Evolutionary conservation across 495 filamentous ascomycete genomes (phyloP).

Genomic region (Penicillium psychrofluorescens): DNA sequence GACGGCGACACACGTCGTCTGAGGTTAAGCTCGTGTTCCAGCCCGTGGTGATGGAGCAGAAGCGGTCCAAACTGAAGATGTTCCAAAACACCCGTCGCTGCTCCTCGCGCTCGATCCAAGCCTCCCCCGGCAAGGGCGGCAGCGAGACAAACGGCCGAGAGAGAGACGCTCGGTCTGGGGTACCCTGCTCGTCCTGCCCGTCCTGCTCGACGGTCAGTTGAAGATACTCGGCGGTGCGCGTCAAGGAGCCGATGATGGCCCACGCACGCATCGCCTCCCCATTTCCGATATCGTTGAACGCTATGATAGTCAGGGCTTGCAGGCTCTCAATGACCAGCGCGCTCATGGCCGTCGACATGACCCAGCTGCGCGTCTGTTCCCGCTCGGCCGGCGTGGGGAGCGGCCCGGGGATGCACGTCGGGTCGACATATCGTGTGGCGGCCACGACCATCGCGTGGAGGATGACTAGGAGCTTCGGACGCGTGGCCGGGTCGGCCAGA

Average conservation of each 20-base stretch:
- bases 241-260: slow-evolving; percentile 28
- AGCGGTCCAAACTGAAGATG: slow-evolving; percentile 37
- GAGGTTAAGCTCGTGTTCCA: slow-evolving; percentile 29
- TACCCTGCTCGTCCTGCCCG: slow-evolving; percentile 6
- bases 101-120: slow-evolving; percentile 43
- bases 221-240: slow-evolving; percentile 27
- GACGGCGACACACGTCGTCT: slow-evolving; percentile 7
- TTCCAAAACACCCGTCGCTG: slow-evolving; percentile 44
- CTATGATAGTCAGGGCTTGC: slow-evolving; percentile 25
- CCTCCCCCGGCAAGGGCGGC: slow-evolving; percentile 2
- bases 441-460: slow-evolving; percentile 1
- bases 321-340: slow-evolving; percentile 26
- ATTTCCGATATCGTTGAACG: slow-evolving; percentile 25
- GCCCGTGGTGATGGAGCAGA: slow-evolving; percentile 2
- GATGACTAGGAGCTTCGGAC: slow-evolving; percentile 1
- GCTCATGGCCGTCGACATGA: slow-evolving; percentile 22
- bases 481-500: slow-evolving; percentile 1
- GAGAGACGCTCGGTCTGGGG: background rate
- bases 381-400: no score
- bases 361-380: slow-evolving; percentile 6
- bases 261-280: slow-evolving; percentile 21
- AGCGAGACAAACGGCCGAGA: slow-evolving; percentile 8
- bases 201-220: slow-evolving; percentile 21
- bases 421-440: background rate
- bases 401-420: background rate